These are phyloP conservation scores for Earliella scabrosa DNA, from an alignment of 1,284 basidiomycete genomes.

Conservation along the genomic window DNA sequence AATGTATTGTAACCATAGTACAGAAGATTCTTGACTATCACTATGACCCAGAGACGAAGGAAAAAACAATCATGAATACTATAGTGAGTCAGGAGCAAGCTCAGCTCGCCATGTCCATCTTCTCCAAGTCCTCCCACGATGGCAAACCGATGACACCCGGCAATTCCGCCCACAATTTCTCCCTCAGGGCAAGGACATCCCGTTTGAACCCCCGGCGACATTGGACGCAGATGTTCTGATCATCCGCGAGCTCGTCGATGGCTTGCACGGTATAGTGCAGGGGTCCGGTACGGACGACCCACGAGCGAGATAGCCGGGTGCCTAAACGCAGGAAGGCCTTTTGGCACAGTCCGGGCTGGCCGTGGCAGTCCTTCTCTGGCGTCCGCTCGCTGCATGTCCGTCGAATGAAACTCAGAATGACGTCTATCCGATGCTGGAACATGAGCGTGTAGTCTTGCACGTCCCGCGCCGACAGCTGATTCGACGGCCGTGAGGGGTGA, in stretches of 20 bases:
- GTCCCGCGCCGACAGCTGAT: slow-evolving; percentile 45
- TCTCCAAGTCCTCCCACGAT: slow-evolving; percentile 48
- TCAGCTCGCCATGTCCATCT: slow-evolving; percentile 31
- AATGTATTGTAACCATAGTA: no score
- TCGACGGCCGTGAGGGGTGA: slow-evolving; percentile 56
- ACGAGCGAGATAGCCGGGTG: slow-evolving; percentile 50
- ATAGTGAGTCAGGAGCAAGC: no score
- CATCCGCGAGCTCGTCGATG: slow-evolving; percentile 42
- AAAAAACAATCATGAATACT: no score
- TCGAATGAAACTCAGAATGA: slow-evolving; percentile 56
- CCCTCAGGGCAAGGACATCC: slow-evolving; percentile 45
- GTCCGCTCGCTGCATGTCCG: slow-evolving; percentile 43
- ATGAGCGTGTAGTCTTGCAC: slow-evolving; percentile 57
- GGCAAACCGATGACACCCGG: slow-evolving; percentile 50
- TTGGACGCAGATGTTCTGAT: slow-evolving; percentile 44
- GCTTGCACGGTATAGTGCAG: slow-evolving; percentile 59
- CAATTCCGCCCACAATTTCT: slow-evolving; percentile 51
- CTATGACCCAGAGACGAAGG: no score
- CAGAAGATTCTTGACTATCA: no score
- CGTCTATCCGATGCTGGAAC: slow-evolving; percentile 57
- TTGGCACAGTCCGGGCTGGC: slow-evolving; percentile 37
- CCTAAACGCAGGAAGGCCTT: slow-evolving; percentile 49
- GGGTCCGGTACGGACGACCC: slow-evolving; percentile 55
- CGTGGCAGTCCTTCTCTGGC: slow-evolving; percentile 26
- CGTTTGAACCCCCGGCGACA: slow-evolving; percentile 49